Evolutionary conservation across 179 eudicot genomes (phyloP), one percentile per base, ranked within the genome.

Genomic region (Beta macrorhiza): DNA sequence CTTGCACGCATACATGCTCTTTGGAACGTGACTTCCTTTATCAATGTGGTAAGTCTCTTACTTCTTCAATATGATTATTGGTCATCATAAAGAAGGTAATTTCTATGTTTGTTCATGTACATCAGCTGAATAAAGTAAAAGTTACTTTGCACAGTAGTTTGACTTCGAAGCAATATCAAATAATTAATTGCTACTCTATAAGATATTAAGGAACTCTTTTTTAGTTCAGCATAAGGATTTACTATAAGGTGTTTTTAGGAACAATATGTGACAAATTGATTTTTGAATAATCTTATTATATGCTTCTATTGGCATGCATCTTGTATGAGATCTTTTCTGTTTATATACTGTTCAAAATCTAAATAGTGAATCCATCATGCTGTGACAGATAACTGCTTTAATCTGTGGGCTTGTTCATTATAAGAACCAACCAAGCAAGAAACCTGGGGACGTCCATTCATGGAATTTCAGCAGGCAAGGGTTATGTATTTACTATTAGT

Each of bases 1-100:
- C 91, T 90, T 83, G 92, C 98, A 47, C 96, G 98, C 74, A 87
- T 92, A 72, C 94, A 96, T 85, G 97, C 96, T 82, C 88, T 96
- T 83, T 96, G 98, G 99, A 96, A 96, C 76, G 79, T 92, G 63
- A 88, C 90, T 72, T 96, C 99, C 56, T 84, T 94, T 82, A 87
- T 90, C 62, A 96, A 96, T 87, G 95, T 92, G 82, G 99, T 94
- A 94, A 92, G 96, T 80, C 13, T 76, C 70, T 44, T 37, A 17
- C 51, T 74, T 47, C 67, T n/a, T 5, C 78, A 20, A 3, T 52
- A 51, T 61, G 20, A 29, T 73, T 44, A 64, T 29, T 42, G 45
- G 32, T 71, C 65, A 4, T 53, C 44, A 10, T 29, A 19, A 16
- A 47, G n/a, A n/a, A 5, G 49, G 7, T 17, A 8, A 74, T 49